Conservation (phyloP, 805 yeast genomes). For the Saccharomycopsis oosterbeekiorum region DNA sequence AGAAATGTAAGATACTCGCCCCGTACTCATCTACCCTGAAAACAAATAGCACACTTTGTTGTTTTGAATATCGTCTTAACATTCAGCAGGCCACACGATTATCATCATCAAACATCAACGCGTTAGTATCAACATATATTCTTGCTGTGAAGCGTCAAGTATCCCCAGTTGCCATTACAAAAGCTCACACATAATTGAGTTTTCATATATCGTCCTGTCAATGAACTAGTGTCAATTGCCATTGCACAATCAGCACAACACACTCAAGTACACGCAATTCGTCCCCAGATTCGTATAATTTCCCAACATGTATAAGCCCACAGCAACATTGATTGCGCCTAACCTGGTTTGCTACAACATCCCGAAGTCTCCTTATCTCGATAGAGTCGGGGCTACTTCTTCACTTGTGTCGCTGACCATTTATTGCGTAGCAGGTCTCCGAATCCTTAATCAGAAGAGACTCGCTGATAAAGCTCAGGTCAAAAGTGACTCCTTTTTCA, state of each 20-base stretch:
- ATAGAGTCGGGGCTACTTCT: not conserved
- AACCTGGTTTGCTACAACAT: constrained; percentile 1
- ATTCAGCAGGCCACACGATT: too few relatives aligned
- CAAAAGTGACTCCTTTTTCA: not conserved
- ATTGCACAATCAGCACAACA: not conserved
- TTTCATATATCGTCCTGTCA: too few relatives aligned
- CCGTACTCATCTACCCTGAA: not conserved
- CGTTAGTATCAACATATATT: too few relatives aligned
- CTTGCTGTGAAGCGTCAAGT: too few relatives aligned
- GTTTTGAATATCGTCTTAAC: not conserved
- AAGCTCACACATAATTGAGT: too few relatives aligned
- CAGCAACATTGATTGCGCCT: not conserved
- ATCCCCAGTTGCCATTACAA: too few relatives aligned
- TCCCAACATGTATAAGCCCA: not conserved
- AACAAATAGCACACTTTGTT: not conserved
- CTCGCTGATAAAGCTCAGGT: not conserved
- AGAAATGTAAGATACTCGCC: not conserved
- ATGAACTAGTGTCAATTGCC: too few relatives aligned
- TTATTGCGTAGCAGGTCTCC: not conserved
- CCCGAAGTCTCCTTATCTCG: not conserved
- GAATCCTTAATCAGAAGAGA: not conserved
- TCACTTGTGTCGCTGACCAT: not conserved
- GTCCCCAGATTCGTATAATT: not conserved
- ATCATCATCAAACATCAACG: too few relatives aligned
- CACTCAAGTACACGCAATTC: not conserved